These are phyloP conservation scores for Lichtheimia hyalospora DNA, from an alignment of 371 early-diverging fungal species.

Conservation along the genomic window DNA sequence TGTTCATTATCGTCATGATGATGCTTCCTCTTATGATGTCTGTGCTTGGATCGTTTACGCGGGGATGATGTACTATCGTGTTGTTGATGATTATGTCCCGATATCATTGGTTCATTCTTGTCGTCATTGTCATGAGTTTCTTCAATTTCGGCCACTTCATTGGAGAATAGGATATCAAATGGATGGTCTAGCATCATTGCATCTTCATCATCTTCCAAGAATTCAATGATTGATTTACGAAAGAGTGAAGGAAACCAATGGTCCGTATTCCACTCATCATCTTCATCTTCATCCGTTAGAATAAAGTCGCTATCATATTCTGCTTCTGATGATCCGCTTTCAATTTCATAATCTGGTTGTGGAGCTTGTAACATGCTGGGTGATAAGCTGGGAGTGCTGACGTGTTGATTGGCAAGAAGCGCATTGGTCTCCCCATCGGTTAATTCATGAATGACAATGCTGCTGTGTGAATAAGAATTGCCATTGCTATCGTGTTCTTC, in stretches of 20 bases:
- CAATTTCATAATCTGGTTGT: conserved; percentile 15
- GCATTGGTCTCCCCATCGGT: conserved; percentile 4
- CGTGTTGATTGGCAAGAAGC: background rate
- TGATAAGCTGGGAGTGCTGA: no score
- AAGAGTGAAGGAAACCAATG: conserved; percentile 23
- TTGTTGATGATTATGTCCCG: background rate
- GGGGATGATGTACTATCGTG: background rate
- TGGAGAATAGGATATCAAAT: conserved; percentile 6
- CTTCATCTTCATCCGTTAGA: conserved; percentile 6
- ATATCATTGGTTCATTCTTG: background rate
- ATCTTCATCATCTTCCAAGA: conserved; percentile 13
- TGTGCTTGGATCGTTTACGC: conserved; percentile 1
- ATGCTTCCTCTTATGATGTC: no score
- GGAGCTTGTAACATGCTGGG: conserved; percentile 13
- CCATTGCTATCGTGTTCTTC: conserved; percentile 1
- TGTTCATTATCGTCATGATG: conserved; percentile 5
- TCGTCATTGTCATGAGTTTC: conserved; percentile 1
- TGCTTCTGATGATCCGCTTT: conserved; percentile 2
- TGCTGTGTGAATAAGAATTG: background rate
- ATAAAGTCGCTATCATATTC: conserved; percentile 4
- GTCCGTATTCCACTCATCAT: conserved; percentile 15
- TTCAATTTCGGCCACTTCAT: background rate
- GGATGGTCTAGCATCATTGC: conserved; percentile 9
- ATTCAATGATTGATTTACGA: conserved; percentile 16
- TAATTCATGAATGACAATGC: conserved; percentile 9